These are phyloP conservation scores for Lactifluus pinguis DNA, from an alignment of 768 basidiomycete genomes.

Conservation along the genomic window DNA sequence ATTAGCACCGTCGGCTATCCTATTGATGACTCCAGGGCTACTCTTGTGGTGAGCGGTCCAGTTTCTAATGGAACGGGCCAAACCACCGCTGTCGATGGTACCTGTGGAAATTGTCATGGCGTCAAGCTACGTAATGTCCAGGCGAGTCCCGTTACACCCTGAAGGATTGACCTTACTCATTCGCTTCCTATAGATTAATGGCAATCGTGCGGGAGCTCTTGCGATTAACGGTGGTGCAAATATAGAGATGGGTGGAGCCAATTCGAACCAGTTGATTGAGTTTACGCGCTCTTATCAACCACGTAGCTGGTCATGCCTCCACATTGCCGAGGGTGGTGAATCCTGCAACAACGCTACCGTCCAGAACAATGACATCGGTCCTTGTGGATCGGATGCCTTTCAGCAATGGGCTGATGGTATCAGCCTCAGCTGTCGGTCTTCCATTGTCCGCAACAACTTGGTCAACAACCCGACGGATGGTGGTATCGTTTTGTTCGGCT, in stretches of 20 bases:
- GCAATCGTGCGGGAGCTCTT: slow-evolving; percentile 47
- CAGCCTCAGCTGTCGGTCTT: slow-evolving; percentile 58
- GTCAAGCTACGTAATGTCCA: slow-evolving; percentile 65
- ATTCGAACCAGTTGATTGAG: slow-evolving; percentile 64
- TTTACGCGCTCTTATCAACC: slow-evolving; percentile 70
- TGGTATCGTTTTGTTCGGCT: slow-evolving; percentile 69
- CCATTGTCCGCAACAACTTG: slow-evolving; percentile 57
- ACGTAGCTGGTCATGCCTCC: slow-evolving; percentile 76
- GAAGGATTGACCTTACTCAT: neutral
- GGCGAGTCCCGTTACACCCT: slow-evolving; percentile 28
- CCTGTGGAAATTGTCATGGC: slow-evolving; percentile 48
- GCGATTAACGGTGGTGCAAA: slow-evolving; percentile 60
- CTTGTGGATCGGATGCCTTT: slow-evolving; percentile 55
- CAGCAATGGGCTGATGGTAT: slow-evolving; percentile 81
- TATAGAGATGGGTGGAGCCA: slow-evolving; percentile 78
- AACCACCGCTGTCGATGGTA: slow-evolving; percentile 64
- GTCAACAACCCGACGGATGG: slow-evolving; percentile 70
- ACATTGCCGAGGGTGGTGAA: slow-evolving; percentile 60
- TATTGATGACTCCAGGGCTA: slow-evolving; percentile 54
- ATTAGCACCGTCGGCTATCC: slow-evolving; percentile 78
- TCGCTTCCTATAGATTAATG: slow-evolving; percentile 53
- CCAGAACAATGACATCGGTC: slow-evolving; percentile 79
- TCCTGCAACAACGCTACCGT: slow-evolving; percentile 55
- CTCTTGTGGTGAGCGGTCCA: slow-evolving; percentile 58
- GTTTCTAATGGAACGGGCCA: slow-evolving; percentile 55